Evolutionary conservation across 2,329 filamentous ascomycete genomes (phyloP).

Genomic region (Fusarium continuum): DNA sequence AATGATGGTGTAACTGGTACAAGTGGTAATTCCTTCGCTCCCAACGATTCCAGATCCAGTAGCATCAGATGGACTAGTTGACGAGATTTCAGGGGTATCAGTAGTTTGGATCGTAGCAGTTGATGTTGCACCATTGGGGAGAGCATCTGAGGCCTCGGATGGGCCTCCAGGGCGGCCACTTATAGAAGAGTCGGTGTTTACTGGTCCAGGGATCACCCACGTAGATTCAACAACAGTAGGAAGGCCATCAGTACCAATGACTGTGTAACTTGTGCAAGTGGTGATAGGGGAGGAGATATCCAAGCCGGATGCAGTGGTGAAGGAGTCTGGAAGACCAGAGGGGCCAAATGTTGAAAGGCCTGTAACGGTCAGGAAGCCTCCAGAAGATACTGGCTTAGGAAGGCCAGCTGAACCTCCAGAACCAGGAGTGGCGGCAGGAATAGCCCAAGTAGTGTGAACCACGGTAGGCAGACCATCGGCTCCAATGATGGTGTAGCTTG

Average conservation of each 20-base stretch:
- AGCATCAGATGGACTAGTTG: slow-evolving; percentile 2
- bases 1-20: slow-evolving; percentile 39
- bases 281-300: slow-evolving; percentile 21
- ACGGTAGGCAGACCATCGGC: slow-evolving; percentile 37
- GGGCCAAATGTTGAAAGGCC: slow-evolving; percentile 12
- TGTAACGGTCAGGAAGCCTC: slow-evolving; percentile 3
- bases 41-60: slow-evolving; percentile 10
- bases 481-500: slow-evolving; percentile 36
- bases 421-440: slow-evolving; percentile 15
- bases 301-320: not conserved
- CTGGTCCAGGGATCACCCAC: slow-evolving; percentile 42
- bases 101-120: slow-evolving; percentile 11
- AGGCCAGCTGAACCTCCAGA: slow-evolving; percentile 3
- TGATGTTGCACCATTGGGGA: slow-evolving; percentile 28
- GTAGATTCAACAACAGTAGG: slow-evolving; percentile 48
- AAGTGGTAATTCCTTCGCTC: slow-evolving; percentile 31
- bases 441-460: slow-evolving; percentile 32
- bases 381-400: slow-evolving; percentile 9
- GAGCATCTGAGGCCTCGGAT: slow-evolving; percentile 23
- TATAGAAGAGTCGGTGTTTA: slow-evolving; percentile 30
- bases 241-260: slow-evolving; percentile 40
- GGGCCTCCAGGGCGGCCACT: slow-evolving; percentile 9
- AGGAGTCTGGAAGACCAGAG: not conserved
- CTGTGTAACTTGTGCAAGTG: slow-evolving; percentile 45
- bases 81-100: slow-evolving; percentile 5